Percentiles rank a stretch among this genome's conserved stretches.
These are phyloP conservation scores for Leccinum angustisporum DNA, from an alignment of 1,284 basidiomycete species.

Conservation along the genomic window DNA sequence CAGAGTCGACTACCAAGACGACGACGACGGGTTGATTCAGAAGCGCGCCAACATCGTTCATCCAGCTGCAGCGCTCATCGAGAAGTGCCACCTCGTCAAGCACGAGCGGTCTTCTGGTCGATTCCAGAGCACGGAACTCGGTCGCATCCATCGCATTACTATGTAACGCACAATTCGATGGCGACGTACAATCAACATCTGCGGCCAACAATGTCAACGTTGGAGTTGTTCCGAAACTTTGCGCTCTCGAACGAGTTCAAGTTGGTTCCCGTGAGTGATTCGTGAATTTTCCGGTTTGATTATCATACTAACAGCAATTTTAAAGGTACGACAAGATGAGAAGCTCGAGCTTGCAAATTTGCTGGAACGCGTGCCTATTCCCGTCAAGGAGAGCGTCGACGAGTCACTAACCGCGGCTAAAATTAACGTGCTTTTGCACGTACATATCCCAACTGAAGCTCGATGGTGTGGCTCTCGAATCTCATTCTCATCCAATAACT, in stretches of 20 bases:
- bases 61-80: constrained; percentile 90
- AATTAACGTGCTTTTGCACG: too few relatives aligned
- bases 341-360: too few relatives aligned
- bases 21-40: constrained; percentile 83
- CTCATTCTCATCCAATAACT: too few relatives aligned
- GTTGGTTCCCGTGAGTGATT: constrained; percentile 72
- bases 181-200: constrained; percentile 95
- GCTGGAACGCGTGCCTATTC: too few relatives aligned
- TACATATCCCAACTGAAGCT: too few relatives aligned
- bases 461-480: too few relatives aligned
- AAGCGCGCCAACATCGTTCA: constrained; percentile 95
- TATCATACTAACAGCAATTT: neutral
- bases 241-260: constrained; percentile 98
- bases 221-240: constrained; percentile 79
- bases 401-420: too few relatives aligned
- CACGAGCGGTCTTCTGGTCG: constrained; percentile 90
- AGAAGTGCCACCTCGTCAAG: constrained; percentile 92
- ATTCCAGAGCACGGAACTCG: constrained; percentile 91
- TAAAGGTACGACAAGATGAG: too few relatives aligned
- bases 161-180: constrained; percentile 97
- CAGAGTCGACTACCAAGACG: constrained; percentile 88
- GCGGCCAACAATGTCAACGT: constrained; percentile 79
- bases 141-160: constrained; percentile 95
- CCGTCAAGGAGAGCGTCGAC: too few relatives aligned
- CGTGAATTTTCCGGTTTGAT: neutral